phyloP scores from a whole-genome alignment of 2,329 filamentous ascomycete species.

The Epichloe festucae region DNA sequence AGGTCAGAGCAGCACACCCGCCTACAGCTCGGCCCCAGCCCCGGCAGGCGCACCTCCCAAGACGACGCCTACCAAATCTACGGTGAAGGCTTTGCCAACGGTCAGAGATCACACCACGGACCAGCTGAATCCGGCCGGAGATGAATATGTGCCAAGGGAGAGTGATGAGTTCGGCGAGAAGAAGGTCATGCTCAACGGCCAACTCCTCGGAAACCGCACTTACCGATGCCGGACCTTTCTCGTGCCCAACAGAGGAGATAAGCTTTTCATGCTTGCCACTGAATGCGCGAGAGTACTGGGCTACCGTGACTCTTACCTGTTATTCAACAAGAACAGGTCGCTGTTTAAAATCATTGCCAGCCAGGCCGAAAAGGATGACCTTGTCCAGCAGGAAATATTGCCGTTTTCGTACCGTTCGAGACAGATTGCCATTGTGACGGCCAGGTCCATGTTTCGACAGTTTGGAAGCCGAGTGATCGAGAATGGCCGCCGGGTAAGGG shows the following conservation, averaged over 20 bases:
- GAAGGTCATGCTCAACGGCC: conserved; percentile 77
- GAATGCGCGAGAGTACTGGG: conserved; percentile 89
- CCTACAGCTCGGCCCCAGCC: conserved; percentile 25
- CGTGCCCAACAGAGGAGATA: conserved; percentile 80
- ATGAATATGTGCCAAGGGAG: conserved; percentile 91
- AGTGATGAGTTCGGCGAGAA: conserved; percentile 87
- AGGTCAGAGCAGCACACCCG: conserved; percentile 26
- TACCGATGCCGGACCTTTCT: conserved; percentile 91
- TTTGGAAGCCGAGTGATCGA: conserved; percentile 91
- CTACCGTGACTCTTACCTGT: conserved; percentile 91
- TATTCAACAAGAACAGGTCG: conserved; percentile 98
- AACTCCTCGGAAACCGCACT: conserved; percentile 68
- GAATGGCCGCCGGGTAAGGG: conserved; percentile 78
- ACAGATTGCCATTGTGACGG: conserved; percentile 96
- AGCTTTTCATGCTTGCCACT: conserved; percentile 96
- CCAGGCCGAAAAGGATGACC: conserved; percentile 89
- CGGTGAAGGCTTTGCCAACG: conserved; percentile 87
- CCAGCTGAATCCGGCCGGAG: conserved; percentile 75
- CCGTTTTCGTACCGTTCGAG: conserved; percentile 97
- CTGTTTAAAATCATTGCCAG: conserved; percentile 96
- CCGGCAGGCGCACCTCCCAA: conserved; percentile 52
- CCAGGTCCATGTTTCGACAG: conserved; percentile 95
- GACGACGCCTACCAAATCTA: conserved; percentile 66
- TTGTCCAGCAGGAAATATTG: conserved; percentile 87
- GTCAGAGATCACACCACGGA: conserved; percentile 96